Conservation (phyloP, 2,329 filamentous ascomycete genomes). For the Aspergillus tubingensis region DNA sequence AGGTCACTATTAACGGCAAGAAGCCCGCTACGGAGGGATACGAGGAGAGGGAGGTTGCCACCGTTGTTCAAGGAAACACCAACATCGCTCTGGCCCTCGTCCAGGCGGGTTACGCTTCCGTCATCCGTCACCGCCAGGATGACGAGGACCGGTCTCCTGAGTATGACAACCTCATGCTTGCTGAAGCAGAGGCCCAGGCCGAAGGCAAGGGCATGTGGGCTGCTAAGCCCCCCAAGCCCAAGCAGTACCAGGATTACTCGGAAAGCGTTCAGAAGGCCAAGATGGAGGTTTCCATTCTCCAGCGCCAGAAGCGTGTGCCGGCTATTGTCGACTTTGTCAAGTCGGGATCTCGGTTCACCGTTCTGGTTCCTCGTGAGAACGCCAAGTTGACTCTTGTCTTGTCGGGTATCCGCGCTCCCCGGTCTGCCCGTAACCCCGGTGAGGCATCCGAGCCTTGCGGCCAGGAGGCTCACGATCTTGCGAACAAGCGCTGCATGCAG, state of each 20-base stretch:
- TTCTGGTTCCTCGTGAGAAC: constrained; percentile 88
- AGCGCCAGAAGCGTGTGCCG: constrained; percentile 88
- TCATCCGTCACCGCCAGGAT: constrained; percentile 92
- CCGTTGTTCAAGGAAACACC: constrained; percentile 77
- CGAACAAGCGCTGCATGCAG: constrained; percentile 84
- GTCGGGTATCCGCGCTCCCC: constrained; percentile 86
- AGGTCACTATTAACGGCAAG: constrained; percentile 83
- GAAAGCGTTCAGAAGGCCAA: constrained; percentile 94
- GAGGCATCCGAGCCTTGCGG: constrained; percentile 92
- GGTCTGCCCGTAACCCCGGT: constrained; percentile 75
- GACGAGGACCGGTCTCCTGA: constrained; percentile 91
- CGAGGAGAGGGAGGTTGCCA: constrained; percentile 92
- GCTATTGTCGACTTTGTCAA: constrained; percentile 97
- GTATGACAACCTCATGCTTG: constrained; percentile 67
- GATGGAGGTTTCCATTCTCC: constrained; percentile 82
- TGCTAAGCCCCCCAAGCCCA: constrained; percentile 78
- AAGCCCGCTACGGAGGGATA: constrained; percentile 88
- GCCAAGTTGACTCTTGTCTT: constrained; percentile 94
- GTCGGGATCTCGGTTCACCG: constrained; percentile 89
- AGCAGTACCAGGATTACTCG: constrained; percentile 84
- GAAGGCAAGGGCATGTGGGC: constrained; percentile 95
- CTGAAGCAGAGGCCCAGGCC: constrained; percentile 67
- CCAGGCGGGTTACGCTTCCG: constrained; percentile 90
- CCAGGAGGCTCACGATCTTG: constrained; percentile 90
- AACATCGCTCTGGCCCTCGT: constrained; percentile 83